phyloP scores from a whole-genome alignment of 169 alveolate species.

The Babesia bovis region DNA sequence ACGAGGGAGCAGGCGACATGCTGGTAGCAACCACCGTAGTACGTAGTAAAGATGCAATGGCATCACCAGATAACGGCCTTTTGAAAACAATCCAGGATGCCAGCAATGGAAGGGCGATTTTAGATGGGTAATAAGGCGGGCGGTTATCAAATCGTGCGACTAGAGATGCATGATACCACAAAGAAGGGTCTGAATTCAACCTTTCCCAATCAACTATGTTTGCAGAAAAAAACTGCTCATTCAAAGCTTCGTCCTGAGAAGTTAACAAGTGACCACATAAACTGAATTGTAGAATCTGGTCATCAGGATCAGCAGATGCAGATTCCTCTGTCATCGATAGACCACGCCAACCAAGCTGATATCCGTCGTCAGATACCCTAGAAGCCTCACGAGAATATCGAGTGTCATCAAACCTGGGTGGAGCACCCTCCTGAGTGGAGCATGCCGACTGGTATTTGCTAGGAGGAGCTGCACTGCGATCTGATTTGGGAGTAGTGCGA shows the following conservation, averaged over 20 bases:
- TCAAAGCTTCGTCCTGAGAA: constrained; percentile 57
- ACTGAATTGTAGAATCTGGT: constrained; percentile 47
- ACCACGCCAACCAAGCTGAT: constrained; percentile 9
- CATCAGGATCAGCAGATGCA: constrained; percentile 16
- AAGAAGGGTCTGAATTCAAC: constrained; percentile 81
- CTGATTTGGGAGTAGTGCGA: not conserved
- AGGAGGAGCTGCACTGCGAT: not conserved
- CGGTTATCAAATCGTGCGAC: constrained; percentile 84
- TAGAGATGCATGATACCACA: constrained; percentile 88
- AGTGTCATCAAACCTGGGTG: not conserved
- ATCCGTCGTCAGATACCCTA: not conserved
- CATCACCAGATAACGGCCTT: constrained; percentile 83
- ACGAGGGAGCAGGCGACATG: constrained; percentile 1
- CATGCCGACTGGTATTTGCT: not conserved
- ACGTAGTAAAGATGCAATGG: constrained; percentile 77
- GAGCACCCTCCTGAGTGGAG: not conserved
- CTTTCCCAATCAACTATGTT: constrained; percentile 79
- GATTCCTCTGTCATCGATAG: not conserved
- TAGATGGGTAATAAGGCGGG: constrained; percentile 89
- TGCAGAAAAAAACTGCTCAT: constrained; percentile 67
- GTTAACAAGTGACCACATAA: constrained; percentile 83
- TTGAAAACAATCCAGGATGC: constrained; percentile 87
- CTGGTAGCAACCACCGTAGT: constrained; percentile 23
- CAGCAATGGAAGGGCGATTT: constrained; percentile 85
- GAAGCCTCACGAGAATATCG: not conserved